A percentile compares a stretch with the other conserved stretches of the same genome.
phyloP scores from a whole-genome alignment of 257 asterid genomes.

The Cinchona pubescens region DNA sequence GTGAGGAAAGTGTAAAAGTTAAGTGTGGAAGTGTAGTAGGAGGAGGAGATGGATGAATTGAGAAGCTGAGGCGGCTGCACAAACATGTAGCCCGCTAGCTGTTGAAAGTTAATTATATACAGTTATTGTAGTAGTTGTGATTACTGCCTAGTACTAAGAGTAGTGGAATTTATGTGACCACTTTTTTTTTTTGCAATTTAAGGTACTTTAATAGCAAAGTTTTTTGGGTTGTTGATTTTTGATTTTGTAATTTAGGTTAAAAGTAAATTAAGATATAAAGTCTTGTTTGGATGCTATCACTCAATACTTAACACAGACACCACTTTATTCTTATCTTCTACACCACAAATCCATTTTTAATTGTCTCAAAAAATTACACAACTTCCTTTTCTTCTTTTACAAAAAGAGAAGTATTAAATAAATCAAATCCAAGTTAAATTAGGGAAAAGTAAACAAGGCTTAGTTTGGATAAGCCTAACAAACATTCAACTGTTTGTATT shows the following conservation, averaged over 20 bases:
- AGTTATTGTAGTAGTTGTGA: not conserved
- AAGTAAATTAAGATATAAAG: too few species aligned
- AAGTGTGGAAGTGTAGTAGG: not conserved
- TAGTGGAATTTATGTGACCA: not conserved
- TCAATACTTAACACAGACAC: too few species aligned
- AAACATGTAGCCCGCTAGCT: slow-evolving; percentile 83
- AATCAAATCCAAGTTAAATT: too few species aligned
- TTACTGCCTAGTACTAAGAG: not conserved
- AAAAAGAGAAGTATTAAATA: too few species aligned
- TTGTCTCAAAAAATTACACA: too few species aligned
- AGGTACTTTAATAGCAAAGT: not conserved
- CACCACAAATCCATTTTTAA: too few species aligned
- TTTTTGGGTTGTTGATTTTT: not conserved
- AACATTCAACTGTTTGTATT: too few species aligned
- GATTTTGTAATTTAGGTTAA: not conserved
- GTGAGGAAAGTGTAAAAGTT: not conserved
- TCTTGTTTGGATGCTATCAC: too few species aligned
- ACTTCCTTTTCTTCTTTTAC: too few species aligned
- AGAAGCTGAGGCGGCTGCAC: slow-evolving; percentile 79
- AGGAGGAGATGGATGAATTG: not conserved
- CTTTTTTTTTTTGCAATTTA: not conserved
- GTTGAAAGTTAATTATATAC: not conserved
- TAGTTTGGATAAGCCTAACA: too few species aligned
- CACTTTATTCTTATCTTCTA: too few species aligned
- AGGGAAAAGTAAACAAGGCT: too few species aligned